A percentile compares a stretch with the other conserved stretches of the same genome.
Evolutionary conservation across 805 yeast species (phyloP).

Genomic region (Yamadazyma paraphyllophila): DNA sequence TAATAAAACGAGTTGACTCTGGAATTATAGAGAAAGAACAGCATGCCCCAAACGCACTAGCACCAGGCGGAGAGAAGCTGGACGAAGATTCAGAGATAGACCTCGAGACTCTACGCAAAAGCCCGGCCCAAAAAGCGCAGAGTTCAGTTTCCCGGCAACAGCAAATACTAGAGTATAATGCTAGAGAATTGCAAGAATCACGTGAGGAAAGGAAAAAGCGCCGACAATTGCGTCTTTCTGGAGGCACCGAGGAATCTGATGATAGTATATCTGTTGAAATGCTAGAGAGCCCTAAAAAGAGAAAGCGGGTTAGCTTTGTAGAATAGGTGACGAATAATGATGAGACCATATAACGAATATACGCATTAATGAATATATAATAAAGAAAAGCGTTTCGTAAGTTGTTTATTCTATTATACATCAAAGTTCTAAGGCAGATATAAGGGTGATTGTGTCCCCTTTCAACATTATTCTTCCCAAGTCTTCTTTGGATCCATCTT

Average conservation of each 20-base stretch:
- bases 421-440: conserved; percentile 40
- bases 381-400: neutral
- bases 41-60: neutral
- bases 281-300: conserved; percentile 17
- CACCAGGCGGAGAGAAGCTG: neutral
- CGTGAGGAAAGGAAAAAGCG: conserved; percentile 21
- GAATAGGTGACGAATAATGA: conserved; percentile 1
- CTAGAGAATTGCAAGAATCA: conserved; percentile 23
- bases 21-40: too few species aligned
- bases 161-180: conserved; percentile 28
- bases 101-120: conserved; percentile 12
- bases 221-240: conserved; percentile 5
- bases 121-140: conserved; percentile 9
- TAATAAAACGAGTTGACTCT: too few species aligned
- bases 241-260: neutral
- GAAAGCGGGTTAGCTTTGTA: conserved; percentile 28
- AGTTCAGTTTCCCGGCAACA: conserved; percentile 16
- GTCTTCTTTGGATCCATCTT: conserved; percentile 50
- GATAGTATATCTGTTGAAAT: neutral
- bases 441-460: conserved; percentile 90
- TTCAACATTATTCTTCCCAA: conserved; percentile 78
- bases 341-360: too few species aligned
- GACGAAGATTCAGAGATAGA: neutral
- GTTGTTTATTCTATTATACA: neutral
- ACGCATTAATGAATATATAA: too few species aligned